A percentile compares a stretch with the other conserved stretches of the same genome.
These are phyloP conservation scores for Cairneyella variabilis DNA, from an alignment of 495 filamentous ascomycete species.

Conservation along the genomic window DNA sequence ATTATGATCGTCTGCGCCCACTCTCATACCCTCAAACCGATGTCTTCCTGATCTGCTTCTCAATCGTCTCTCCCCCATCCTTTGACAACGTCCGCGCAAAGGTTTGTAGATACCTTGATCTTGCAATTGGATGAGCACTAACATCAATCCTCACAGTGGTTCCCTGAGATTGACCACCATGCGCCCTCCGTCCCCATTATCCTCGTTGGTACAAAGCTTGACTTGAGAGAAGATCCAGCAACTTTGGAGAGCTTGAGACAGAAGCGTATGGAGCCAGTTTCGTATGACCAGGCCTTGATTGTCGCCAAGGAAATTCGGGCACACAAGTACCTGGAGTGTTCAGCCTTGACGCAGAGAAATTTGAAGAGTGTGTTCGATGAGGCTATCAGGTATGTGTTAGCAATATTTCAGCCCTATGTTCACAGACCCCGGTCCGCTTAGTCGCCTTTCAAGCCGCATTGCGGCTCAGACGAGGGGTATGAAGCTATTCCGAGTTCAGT, in stretches of 20 bases:
- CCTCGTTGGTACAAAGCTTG: slow-evolving; percentile 94
- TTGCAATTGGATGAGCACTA: not conserved
- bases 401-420: too few species aligned
- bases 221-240: slow-evolving; percentile 85
- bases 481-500: not conserved
- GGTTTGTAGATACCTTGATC: slow-evolving; percentile 44
- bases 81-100: slow-evolving; percentile 98
- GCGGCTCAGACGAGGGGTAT: not conserved
- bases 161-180: slow-evolving; percentile 94
- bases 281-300: slow-evolving; percentile 80
- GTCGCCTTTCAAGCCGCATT: too few species aligned
- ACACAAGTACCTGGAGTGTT: slow-evolving; percentile 95
- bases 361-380: slow-evolving; percentile 98
- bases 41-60: slow-evolving; percentile 98
- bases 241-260: slow-evolving; percentile 72
- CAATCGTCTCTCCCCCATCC: slow-evolving; percentile 92
- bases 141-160: slow-evolving; percentile 52
- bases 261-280: slow-evolving; percentile 88
- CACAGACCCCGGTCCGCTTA: too few species aligned
- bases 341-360: slow-evolving; percentile 92
- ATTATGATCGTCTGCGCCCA: slow-evolving; percentile 83
- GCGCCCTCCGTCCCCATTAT: slow-evolving; percentile 95
- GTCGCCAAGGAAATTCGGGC: slow-evolving; percentile 90
- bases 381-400: slow-evolving; percentile 74
- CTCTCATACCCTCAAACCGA: slow-evolving; percentile 98